A percentile compares a stretch with the other conserved stretches of the same genome.
phyloP scores from a whole-genome alignment of 441 rosid genomes.

The Brassica balearica region DNA sequence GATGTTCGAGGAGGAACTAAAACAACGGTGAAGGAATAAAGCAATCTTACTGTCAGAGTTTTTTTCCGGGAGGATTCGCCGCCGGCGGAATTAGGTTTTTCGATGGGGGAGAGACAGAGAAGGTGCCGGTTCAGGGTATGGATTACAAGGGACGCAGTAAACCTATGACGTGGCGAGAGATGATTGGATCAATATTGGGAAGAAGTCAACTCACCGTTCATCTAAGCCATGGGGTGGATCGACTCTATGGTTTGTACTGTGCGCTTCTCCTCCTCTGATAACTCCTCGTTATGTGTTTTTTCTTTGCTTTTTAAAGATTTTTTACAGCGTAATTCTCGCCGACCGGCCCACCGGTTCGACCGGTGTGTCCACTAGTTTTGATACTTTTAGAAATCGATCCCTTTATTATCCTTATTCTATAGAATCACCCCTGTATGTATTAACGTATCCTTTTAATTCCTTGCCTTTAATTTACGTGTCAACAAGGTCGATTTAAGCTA shows the following conservation, averaged over 20 bases:
- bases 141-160: conserved; percentile 57
- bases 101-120: conserved; percentile 34
- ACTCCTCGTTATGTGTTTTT: background rate
- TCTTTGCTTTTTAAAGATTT: background rate
- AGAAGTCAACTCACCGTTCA: conserved; percentile 50
- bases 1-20: background rate
- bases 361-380: conserved; percentile 24
- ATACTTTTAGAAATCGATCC: background rate
- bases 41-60: conserved; percentile 55
- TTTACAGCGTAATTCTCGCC: conserved; percentile 34
- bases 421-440: background rate
- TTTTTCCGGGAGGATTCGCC: conserved; percentile 30
- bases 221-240: conserved; percentile 27
- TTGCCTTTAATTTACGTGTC: background rate
- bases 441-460: background rate
- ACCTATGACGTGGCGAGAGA: conserved; percentile 49
- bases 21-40: conserved; percentile 10
- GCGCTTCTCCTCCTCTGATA: conserved; percentile 49
- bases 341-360: conserved; percentile 35
- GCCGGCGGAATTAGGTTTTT: conserved; percentile 43
- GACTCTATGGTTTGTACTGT: conserved; percentile 35
- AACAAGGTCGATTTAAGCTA: background rate
- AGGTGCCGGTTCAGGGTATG: conserved; percentile 62
- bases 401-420: conserved; percentile 14
- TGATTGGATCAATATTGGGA: conserved; percentile 39